Conservation (phyloP, 768 basidiomycete species). For the Leccinum disarticulatum region DNA sequence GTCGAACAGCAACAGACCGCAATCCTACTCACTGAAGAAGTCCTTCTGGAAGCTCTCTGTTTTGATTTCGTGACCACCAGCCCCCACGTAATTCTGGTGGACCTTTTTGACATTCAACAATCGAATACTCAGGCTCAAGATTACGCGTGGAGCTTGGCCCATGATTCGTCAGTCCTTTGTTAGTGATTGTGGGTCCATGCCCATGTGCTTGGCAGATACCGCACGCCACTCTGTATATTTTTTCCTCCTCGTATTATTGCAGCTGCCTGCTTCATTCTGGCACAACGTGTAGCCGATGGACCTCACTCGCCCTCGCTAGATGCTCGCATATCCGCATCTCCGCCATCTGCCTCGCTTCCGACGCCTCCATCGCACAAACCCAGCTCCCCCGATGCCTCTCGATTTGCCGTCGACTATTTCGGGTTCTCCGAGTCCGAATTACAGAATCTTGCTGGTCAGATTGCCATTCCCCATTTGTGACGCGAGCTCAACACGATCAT, state of each 20-base stretch:
- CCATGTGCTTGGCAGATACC: conserved; percentile 49
- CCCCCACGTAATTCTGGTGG: conserved; percentile 73
- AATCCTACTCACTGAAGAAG: conserved; percentile 76
- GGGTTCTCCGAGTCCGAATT: conserved; percentile 61
- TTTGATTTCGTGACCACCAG: conserved; percentile 82
- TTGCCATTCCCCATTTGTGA: background rate
- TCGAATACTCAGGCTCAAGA: conserved; percentile 57
- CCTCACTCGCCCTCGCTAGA: conserved; percentile 73
- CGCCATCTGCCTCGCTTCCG: conserved; percentile 74
- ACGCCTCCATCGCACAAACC: conserved; percentile 80
- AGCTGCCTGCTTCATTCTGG: conserved; percentile 74
- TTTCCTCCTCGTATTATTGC: conserved; percentile 71
- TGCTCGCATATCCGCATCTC: conserved; percentile 67
- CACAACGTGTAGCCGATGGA: conserved; percentile 70
- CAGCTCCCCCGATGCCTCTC: conserved; percentile 65
- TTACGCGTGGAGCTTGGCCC: conserved; percentile 82
- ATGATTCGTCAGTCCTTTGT: conserved; percentile 68
- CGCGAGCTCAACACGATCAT: conserved; percentile 3
- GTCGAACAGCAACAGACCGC: conserved; percentile 67
- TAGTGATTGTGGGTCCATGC: conserved; percentile 2
- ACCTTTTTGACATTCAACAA: conserved; percentile 61
- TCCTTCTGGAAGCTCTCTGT: conserved; percentile 77
- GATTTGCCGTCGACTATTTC: conserved; percentile 68
- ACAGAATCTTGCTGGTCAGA: conserved; percentile 57
- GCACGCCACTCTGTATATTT: conserved; percentile 76